phyloP scores from a whole-genome alignment of 371 early-diverging fungal species.

The Saksenaea vasiformis region DNA sequence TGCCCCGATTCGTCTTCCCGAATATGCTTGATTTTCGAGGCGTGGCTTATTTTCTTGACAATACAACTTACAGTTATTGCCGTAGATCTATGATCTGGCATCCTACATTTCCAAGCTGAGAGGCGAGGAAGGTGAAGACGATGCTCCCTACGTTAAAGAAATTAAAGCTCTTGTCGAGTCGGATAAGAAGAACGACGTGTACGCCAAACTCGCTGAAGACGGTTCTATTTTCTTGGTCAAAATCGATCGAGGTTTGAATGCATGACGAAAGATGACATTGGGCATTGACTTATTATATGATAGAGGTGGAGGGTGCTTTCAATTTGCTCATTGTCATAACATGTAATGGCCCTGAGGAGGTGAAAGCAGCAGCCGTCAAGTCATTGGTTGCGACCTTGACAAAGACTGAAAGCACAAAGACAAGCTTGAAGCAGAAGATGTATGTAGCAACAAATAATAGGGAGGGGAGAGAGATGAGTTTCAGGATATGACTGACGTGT shows the following conservation, averaged over 20 bases:
- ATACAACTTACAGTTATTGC: background rate
- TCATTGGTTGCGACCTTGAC: conserved; percentile 58
- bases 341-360: conserved; percentile 33
- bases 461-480: background rate
- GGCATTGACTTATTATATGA: background rate
- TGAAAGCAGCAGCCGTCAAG: conserved; percentile 43
- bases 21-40: background rate
- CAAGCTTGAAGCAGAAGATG: conserved; percentile 66
- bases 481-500: conserved; percentile 3
- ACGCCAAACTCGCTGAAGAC: conserved; percentile 60
- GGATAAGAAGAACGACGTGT: conserved; percentile 62
- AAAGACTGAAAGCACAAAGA: conserved; percentile 50
- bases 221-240: conserved; percentile 60
- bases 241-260: conserved; percentile 58
- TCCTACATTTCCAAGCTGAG: conserved; percentile 60
- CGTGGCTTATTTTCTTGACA: conserved; percentile 4
- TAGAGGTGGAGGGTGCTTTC: conserved; percentile 75
- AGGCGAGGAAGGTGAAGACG: conserved; percentile 51
- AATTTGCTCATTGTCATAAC: conserved; percentile 71
- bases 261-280: background rate
- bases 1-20: background rate
- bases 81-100: conserved; percentile 59
- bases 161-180: conserved; percentile 54
- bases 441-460: conserved; percentile 24
- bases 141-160: conserved; percentile 55